Base-by-base conservation (phyloP, 257 asterid species). In the Scutellaria barbata region DNA sequence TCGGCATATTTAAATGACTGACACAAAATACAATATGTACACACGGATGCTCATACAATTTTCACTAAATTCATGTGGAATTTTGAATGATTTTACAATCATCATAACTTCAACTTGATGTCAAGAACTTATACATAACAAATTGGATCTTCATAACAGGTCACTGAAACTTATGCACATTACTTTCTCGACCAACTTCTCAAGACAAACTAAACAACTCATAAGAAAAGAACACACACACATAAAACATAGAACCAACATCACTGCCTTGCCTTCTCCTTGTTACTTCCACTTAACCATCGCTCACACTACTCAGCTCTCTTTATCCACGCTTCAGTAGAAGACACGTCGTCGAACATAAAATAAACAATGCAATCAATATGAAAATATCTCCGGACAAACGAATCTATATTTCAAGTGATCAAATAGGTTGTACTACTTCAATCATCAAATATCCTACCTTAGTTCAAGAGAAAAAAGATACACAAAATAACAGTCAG, bases 81-180 rank as follows among this genome's bases (percentile, higher is more conserved):
- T 42, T 69, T 55, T 56, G 40, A 45, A 33, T 9, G 8, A 14
- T 45, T 45, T 11, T 9, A 22, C 50, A 25, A 25, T 71, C 75
- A 9, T 16, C 35, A 30, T 30, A 59, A 42, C 39, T 59, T 60
- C 52, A 59, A 59, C 60, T 22, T 1, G 25, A 22, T 22, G 25
- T 22, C 25, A 47, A 16, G 8, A n/a, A n/a, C n/a, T n/a, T n/a
- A 46, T 47, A 48, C 11, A 64, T 1, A 5, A 13, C 6, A 4
- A 5, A 20, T 42, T 2, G 11, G 25, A 57, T 42, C 60, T 30
- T 30, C 46, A 69, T 17, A 18, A 56, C 5, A 55, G 56, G 20
- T 43, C 33, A 55, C 17, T 40, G 25, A 17, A 61, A 41, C 51
- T 40, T 10, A 61, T 10, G 51, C 10, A 18, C 47, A 39, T 40